Percentiles rank a stretch among this genome's conserved stretches.
phyloP scores from a whole-genome alignment of 163 green algal genomes.

The Chlamydomonas reinhardtii region DNA sequence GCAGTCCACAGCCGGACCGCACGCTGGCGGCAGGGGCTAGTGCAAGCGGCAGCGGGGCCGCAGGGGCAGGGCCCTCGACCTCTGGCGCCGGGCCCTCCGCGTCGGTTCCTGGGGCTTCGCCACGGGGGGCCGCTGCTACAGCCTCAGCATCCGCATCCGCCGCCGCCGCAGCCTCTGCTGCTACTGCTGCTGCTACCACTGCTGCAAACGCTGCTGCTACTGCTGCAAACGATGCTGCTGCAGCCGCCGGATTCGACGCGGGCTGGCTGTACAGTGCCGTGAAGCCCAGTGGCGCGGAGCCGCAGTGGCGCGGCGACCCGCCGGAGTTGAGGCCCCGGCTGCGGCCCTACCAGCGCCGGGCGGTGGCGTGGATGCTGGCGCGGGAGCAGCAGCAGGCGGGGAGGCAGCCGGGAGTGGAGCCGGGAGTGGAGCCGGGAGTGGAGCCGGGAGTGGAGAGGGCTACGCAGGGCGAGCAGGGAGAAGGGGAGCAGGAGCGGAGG shows the following conservation, averaged over 20 bases:
- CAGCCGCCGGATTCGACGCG: slow-evolving; percentile 2
- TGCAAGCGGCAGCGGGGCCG: neutral
- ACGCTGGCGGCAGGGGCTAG: neutral
- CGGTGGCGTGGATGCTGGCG: slow-evolving; percentile 81
- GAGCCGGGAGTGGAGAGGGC: too few species aligned
- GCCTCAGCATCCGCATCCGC: neutral
- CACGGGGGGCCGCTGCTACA: neutral
- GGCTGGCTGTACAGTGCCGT: slow-evolving; percentile 69
- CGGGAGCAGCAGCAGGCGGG: slow-evolving; percentile 53
- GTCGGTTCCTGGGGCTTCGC: neutral
- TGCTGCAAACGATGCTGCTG: neutral
- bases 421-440: neutral
- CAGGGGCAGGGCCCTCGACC: too few species aligned
- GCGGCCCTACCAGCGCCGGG: slow-evolving; percentile 82
- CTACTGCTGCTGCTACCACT: neutral
- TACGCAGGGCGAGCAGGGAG: neutral
- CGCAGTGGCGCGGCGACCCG: slow-evolving; percentile 49
- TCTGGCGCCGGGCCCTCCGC: too few species aligned
- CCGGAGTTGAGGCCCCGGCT: slow-evolving; percentile 74
- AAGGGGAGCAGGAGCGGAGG: neutral
- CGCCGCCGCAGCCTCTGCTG: neutral
- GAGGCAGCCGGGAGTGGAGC: slow-evolving; percentile 7
- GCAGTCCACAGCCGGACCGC: neutral
- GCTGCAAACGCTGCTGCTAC: neutral
- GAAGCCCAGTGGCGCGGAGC: slow-evolving; percentile 69